Evolutionary conservation across 2,329 filamentous ascomycete species (phyloP), one percentile per base, ranked within the genome.

Genomic region (Tolypocladium ophioglossoides): DNA sequence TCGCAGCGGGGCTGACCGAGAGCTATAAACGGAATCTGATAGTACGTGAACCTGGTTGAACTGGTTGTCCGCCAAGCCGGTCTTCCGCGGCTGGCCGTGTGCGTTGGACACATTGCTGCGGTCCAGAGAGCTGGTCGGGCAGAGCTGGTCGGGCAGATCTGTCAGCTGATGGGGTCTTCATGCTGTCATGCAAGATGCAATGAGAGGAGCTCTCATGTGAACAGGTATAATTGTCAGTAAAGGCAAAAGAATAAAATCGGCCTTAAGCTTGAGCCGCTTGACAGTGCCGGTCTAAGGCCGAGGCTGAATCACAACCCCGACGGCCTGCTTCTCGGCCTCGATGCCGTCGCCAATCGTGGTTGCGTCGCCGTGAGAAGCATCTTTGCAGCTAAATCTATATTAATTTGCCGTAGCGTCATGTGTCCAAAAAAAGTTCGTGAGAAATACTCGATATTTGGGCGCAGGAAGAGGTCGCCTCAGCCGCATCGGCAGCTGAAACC

Each of bases 31-130:
- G 54, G 54, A 34, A 55, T 55, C 16, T 53, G 51, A 20, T 55
- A 55, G 32, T 55, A 55, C 1, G 54, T 55, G 10, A 53, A 53
- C 24, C 38, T 53, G 51, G 37, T 55, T 55, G 54, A 50, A 55
- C 37, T 55, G 54, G 44, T 55, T 55, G 20, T 37, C 46, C 1
- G 40, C 24, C 16, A 55, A 41, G 14, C 44, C 40, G 27, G 44
- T 51, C 51, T 6, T 53, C 35, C 51, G 18, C 48, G 40, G 16
- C 51, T 40, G n/a, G 27, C 48, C 20, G 54, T 55, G 41, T 44
- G 54, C 41, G 51, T 55, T 55, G 30, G 54, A 53, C 6, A 55
- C 37, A 44, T 53, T 55, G 54, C 54, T 55, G 20, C 54, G 51
- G 35, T 55, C 54, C 8, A 55, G 51, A 38, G 54, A 55, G 44